Base-by-base conservation (phyloP, 257 asterid genomes). In the Echites panduratus region DNA sequence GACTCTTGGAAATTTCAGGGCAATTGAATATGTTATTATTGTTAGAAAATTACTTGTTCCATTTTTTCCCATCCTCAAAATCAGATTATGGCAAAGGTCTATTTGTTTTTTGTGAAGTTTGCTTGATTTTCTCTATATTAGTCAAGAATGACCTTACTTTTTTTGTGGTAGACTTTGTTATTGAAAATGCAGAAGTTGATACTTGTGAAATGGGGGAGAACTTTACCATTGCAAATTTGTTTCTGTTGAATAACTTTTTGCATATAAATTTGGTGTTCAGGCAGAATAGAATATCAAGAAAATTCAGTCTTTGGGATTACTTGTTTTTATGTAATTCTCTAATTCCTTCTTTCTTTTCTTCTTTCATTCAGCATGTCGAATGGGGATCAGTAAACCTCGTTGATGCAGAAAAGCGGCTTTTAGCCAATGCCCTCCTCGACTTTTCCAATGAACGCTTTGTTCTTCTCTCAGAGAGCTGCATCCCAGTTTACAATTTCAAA, bases 401-500 rank as follows among this genome's bases (percentile, higher is more conserved):
- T 35, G 98, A 89, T 73, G 99, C 92, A 24, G 99, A 94, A 84
- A 88, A 78, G 75, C 90, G 99, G 65, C 93, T 94, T 49, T 69
- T 94, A 75, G 96, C 93, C 67, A 91, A 94, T 66, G 98, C 99
- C 49, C 92, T 94, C 73, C 98, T 94, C 5, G 99, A 91, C 88
- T 87, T 87, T 80, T 86, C 97, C 13, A 94, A 94, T 9, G 96
- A 94, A 79, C 96, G 97, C 2, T 94, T 94, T 57, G 73, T 94
- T 56, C 99, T 94, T 26, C 86, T 91, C 19, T 94, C 99, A 0
- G 99, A 94, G 76, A 88, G 97, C 73, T 94, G 99, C 72, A 85
- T 94, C 76, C 99, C 99, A 1, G 73, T 94, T n/a, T 83, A 88
- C 85, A 79, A 86, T 73, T 91, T 94, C 77, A 84, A 78, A 19